Evolutionary conservation across 2,329 filamentous ascomycete genomes (phyloP).

Genomic region (Venturia oleaginea): DNA sequence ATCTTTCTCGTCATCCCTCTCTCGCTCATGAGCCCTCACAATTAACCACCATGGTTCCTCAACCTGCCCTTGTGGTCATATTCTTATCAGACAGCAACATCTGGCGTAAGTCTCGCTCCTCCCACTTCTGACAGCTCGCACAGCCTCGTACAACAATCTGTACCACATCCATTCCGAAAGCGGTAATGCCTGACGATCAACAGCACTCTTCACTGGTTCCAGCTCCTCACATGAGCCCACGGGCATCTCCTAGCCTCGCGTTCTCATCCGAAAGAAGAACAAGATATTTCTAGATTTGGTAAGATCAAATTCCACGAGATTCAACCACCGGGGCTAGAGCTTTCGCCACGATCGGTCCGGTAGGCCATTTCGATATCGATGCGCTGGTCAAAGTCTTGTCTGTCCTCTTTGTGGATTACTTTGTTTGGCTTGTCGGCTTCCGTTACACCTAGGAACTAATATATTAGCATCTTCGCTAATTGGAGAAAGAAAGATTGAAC

Average conservation of each 20-base stretch:
- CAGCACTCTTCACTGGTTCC: neutral
- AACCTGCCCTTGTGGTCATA: neutral
- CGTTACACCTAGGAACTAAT: neutral
- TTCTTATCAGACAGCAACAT: neutral
- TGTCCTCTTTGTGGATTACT: neutral
- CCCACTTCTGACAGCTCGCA: too few relatives aligned
- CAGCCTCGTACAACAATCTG: neutral
- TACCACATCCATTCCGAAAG: neutral
- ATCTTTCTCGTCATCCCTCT: too few relatives aligned
- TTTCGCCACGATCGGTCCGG: neutral
- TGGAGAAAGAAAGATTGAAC: neutral
- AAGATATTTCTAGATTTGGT: neutral
- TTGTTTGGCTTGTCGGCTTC: neutral
- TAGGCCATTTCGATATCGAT: conserved; percentile 4
- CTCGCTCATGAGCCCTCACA: too few relatives aligned
- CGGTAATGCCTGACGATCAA: neutral
- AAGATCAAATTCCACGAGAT: neutral
- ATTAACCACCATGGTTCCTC: too few relatives aligned
- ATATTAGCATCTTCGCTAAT: neutral
- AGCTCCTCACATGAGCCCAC: neutral
- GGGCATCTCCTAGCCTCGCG: neutral
- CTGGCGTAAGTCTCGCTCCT: too few relatives aligned
- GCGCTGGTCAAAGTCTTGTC: neutral
- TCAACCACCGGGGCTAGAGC: neutral
- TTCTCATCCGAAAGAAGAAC: neutral